phyloP scores from a whole-genome alignment of 2,329 filamentous ascomycete genomes.

The Fusarium praegraminearum region DNA sequence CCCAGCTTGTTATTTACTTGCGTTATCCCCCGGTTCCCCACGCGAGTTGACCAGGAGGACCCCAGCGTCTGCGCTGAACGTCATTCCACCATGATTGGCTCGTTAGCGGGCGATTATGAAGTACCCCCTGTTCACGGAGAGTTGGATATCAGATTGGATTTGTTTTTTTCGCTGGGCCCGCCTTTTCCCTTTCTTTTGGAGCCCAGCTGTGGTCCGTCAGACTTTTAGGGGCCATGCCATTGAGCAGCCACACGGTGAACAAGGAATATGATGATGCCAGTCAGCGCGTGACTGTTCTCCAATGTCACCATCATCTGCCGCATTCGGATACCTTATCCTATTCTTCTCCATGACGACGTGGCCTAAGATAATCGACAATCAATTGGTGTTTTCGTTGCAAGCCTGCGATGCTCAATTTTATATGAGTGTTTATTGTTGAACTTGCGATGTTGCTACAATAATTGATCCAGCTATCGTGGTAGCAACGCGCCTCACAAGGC shows the following conservation, averaged over 20 bases:
- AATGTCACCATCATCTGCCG: constrained; percentile 43
- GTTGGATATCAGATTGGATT: constrained; percentile 54
- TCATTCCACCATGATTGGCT: constrained; percentile 53
- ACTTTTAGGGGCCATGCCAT: constrained; percentile 40
- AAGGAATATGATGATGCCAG: constrained; percentile 39
- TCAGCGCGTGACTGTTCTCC: constrained; percentile 44
- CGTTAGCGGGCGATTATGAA: constrained; percentile 43
- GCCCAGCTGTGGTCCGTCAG: constrained; percentile 28
- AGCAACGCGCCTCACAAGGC: constrained; percentile 29
- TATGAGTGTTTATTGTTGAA: not conserved
- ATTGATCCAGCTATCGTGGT: not conserved
- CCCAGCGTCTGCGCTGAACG: constrained; percentile 50
- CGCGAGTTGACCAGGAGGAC: constrained; percentile 40
- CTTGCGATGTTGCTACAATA: not conserved
- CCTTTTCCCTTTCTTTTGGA: constrained; percentile 19
- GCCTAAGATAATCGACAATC: constrained; percentile 18
- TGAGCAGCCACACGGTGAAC: constrained; percentile 42
- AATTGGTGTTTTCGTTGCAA: constrained; percentile 4
- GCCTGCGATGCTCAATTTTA: not conserved
- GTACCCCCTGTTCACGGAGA: constrained; percentile 50
- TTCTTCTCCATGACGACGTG: constrained; percentile 41
- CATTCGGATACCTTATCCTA: constrained; percentile 29
- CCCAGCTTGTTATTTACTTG: constrained; percentile 7
- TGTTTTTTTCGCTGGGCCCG: constrained; percentile 41
- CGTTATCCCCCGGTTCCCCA: constrained; percentile 43